Conservation (phyloP, 2,329 filamentous ascomycete species). For the Mycosphaerella sp. region DNA sequence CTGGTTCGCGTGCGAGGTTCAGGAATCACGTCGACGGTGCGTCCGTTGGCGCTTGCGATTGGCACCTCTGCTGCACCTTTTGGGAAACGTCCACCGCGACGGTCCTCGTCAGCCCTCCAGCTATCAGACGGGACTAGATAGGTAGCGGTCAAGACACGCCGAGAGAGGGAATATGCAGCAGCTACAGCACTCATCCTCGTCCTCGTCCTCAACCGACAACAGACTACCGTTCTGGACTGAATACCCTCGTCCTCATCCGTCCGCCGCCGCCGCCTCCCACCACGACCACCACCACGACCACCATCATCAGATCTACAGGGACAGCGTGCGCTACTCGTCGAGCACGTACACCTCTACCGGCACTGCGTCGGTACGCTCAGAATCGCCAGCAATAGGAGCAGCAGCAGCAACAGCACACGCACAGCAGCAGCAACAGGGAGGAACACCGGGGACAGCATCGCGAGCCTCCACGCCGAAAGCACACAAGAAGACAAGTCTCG, state of each 20-base stretch:
- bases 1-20: constrained; percentile 4
- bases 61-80: constrained; percentile 3
- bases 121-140: not conserved
- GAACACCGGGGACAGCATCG: not conserved
- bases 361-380: constrained; percentile 9
- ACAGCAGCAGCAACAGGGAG: not conserved
- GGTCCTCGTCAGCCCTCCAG: not conserved
- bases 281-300: constrained; percentile 2
- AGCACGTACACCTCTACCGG: constrained; percentile 9
- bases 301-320: not conserved
- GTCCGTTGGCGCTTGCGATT: constrained; percentile 10
- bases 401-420: constrained; percentile 18
- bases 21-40: constrained; percentile 5
- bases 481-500: constrained; percentile 11
- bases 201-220: not conserved
- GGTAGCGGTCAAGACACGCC: constrained; percentile 3
- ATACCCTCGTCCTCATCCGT: not conserved
- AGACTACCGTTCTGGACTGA: not conserved
- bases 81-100: constrained; percentile 3
- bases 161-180: not conserved
- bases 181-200: not conserved
- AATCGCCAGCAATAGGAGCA: constrained; percentile 26
- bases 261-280: not conserved
- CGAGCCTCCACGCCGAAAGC: not conserved
- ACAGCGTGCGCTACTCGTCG: constrained; percentile 4